These are phyloP conservation scores for Diaporthe citrichinensis DNA, from an alignment of 2,329 filamentous ascomycete genomes.

Conservation along the genomic window DNA sequence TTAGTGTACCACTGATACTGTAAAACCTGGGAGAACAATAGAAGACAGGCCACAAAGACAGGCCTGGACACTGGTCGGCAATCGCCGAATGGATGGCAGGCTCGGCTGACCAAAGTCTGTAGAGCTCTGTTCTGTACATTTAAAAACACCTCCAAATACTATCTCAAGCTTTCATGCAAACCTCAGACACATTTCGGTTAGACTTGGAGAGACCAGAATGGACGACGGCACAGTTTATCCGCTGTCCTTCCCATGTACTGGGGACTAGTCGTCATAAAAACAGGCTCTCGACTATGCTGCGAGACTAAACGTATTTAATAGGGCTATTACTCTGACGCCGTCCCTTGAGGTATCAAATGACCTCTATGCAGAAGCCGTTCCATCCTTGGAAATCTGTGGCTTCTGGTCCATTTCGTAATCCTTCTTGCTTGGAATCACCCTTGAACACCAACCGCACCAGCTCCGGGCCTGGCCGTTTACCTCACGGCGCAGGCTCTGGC, in stretches of 20 bases:
- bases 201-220: background rate
- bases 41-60: background rate
- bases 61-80: constrained; percentile 1
- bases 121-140: constrained; percentile 36
- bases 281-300: background rate
- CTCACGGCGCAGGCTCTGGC: constrained; percentile 79
- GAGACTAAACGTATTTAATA: background rate
- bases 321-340: background rate
- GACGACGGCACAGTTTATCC: background rate
- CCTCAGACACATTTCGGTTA: background rate
- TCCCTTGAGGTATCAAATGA: background rate
- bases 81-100: background rate
- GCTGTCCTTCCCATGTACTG: background rate
- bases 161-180: constrained; percentile 17
- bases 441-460: constrained; percentile 94
- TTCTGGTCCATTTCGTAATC: constrained; percentile 53
- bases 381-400: background rate
- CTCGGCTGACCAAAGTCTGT: background rate
- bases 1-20: constrained; percentile 9
- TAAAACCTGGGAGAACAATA: constrained; percentile 16
- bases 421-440: constrained; percentile 75
- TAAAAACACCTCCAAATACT: constrained; percentile 6
- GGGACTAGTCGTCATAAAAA: too few species aligned
- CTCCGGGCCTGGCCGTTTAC: constrained; percentile 77
- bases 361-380: background rate